phyloP scores from a whole-genome alignment of 495 filamentous ascomycete species.

The Neurospora sp. region DNA sequence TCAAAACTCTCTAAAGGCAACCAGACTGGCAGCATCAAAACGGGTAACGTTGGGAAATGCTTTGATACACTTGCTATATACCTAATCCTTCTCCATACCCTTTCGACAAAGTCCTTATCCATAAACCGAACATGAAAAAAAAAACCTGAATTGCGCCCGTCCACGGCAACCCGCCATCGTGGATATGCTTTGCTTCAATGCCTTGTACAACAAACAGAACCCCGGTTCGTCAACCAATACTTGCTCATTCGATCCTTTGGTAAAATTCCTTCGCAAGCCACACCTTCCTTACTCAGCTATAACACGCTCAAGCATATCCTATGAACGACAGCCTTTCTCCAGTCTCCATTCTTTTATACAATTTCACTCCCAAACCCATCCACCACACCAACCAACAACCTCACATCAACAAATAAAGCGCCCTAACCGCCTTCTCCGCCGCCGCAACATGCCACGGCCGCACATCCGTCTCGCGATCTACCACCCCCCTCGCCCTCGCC shows the following conservation, averaged over 20 bases:
- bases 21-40: background rate
- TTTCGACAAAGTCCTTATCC: background rate
- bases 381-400: background rate
- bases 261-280: background rate
- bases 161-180: background rate
- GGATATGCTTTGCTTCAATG: background rate
- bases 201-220: background rate
- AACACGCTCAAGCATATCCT: background rate
- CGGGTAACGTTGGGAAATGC: background rate
- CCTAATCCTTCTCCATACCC: background rate
- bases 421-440: constrained; percentile 57
- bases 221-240: background rate
- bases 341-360: background rate
- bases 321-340: background rate
- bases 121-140: background rate
- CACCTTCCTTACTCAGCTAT: background rate
- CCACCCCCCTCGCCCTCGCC: constrained; percentile 57
- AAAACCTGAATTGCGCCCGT: background rate
- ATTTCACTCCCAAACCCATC: background rate
- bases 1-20: background rate
- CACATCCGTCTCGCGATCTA: constrained; percentile 49
- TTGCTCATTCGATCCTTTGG: background rate
- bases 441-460: constrained; percentile 81
- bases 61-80: background rate
- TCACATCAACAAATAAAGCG: constrained; percentile 47